These are phyloP conservation scores for Flaveria ramosissima DNA, from an alignment of 129 eudicot species.

Conservation along the genomic window DNA sequence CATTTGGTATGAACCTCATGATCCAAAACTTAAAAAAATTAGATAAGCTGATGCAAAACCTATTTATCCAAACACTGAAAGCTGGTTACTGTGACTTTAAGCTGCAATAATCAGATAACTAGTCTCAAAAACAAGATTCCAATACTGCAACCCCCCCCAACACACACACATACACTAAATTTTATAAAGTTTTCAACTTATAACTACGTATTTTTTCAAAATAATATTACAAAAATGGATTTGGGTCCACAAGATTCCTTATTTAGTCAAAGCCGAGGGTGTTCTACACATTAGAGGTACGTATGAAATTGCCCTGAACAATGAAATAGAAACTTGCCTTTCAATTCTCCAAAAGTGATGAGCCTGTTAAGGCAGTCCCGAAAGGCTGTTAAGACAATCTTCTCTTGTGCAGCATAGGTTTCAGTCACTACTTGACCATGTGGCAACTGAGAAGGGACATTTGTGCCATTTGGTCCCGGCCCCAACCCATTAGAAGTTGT, in stretches of 20 bases:
- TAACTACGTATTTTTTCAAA: too few species aligned
- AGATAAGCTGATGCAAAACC: not conserved
- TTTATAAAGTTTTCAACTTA: not conserved
- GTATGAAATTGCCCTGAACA: not conserved
- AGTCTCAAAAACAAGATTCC: not conserved
- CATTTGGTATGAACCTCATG: conserved; percentile 8
- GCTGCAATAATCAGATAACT: not conserved
- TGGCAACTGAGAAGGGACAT: conserved; percentile 25
- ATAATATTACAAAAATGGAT: not conserved
- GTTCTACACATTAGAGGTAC: not conserved
- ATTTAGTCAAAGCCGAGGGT: not conserved
- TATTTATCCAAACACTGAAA: not conserved
- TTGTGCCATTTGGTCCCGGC: not conserved
- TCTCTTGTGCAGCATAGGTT: conserved; percentile 67
- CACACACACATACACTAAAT: not conserved
- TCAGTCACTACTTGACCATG: conserved; percentile 31
- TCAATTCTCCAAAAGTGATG: conserved; percentile 49
- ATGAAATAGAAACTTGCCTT: conserved; percentile 33
- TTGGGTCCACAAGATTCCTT: not conserved
- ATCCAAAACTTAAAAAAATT: not conserved
- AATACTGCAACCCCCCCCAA: not conserved
- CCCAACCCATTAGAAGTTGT: conserved; percentile 28
- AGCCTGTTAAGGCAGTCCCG: conserved; percentile 62
- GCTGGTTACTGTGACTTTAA: not conserved
- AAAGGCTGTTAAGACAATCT: conserved; percentile 58